These are phyloP conservation scores for Hemileccinum rubropunctum DNA, from an alignment of 768 basidiomycete genomes.

Conservation along the genomic window DNA sequence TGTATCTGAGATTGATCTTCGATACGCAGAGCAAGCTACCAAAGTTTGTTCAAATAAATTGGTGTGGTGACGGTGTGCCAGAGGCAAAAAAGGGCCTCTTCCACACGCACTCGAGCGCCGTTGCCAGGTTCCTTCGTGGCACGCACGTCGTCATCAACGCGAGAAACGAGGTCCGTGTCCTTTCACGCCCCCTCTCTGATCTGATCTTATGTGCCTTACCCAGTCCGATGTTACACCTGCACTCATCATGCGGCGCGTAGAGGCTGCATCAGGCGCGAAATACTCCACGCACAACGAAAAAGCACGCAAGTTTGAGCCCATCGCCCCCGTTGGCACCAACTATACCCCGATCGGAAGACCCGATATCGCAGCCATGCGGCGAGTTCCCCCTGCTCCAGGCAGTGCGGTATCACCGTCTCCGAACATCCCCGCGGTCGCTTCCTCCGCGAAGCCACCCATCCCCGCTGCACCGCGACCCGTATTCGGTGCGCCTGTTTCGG, in stretches of 20 bases:
- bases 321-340: conserved; percentile 74
- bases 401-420: too few relatives aligned
- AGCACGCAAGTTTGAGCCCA: conserved; percentile 72
- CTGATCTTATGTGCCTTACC: not conserved
- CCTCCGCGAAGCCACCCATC: conserved; percentile 29
- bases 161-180: conserved; percentile 68
- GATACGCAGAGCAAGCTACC: conserved; percentile 64
- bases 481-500: conserved; percentile 43
- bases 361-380: conserved; percentile 62
- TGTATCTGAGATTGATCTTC: not conserved
- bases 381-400: conserved; percentile 35
- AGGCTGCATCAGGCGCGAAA: conserved; percentile 85
- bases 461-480: conserved; percentile 47
- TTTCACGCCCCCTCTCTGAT: not conserved
- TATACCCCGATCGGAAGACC: conserved; percentile 75
- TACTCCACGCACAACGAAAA: conserved; percentile 83
- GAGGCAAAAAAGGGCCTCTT: conserved; percentile 90
- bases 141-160: conserved; percentile 86
- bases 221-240: conserved; percentile 79
- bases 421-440: not conserved
- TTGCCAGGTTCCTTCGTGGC: conserved; percentile 77
- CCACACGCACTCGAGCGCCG: conserved; percentile 79
- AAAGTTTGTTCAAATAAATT: conserved; percentile 95
- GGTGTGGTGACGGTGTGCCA: conserved; percentile 97
- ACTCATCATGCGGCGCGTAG: conserved; percentile 83